A percentile compares a stretch with the other conserved stretches of the same genome.
Evolutionary conservation across 1,284 basidiomycete species (phyloP).

Genomic region (Austroboletus olivaceoglutinosus): DNA sequence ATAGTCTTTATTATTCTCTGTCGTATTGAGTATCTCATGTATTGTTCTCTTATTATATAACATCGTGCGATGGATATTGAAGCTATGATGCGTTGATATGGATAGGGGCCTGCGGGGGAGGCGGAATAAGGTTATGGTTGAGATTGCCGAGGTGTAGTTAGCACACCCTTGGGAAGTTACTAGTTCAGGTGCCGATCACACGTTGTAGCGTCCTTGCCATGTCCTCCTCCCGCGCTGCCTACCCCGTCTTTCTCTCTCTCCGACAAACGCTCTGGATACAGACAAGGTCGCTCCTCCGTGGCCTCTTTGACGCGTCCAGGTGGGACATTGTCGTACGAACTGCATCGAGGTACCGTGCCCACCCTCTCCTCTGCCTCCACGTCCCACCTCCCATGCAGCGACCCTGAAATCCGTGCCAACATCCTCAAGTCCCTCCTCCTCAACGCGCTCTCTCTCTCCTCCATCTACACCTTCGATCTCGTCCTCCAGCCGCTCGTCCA

Average conservation of each 20-base stretch:
- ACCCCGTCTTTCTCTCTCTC: constrained; percentile 67
- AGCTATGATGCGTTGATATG: background rate
- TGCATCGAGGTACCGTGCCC: constrained; percentile 40
- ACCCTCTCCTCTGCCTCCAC: constrained; percentile 3
- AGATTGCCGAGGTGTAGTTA: background rate
- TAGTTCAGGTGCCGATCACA: constrained; percentile 13
- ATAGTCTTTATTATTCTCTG: constrained; percentile 29
- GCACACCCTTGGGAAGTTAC: constrained; percentile 9
- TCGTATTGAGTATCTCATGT: constrained; percentile 33
- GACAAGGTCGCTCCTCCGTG: constrained; percentile 52
- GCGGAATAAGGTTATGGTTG: constrained; percentile 1
- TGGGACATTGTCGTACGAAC: constrained; percentile 64
- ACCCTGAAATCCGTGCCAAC: constrained; percentile 69
- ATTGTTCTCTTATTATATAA: constrained; percentile 26
- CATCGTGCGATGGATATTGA: background rate
- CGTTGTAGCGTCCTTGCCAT: background rate
- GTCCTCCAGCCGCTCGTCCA: constrained; percentile 68
- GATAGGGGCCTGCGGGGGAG: constrained; percentile 11
- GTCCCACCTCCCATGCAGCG: constrained; percentile 41
- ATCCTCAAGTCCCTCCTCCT: constrained; percentile 70
- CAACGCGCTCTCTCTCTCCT: constrained; percentile 65
- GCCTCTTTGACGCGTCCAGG: constrained; percentile 68
- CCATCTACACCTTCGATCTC: constrained; percentile 70
- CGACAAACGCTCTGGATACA: constrained; percentile 60
- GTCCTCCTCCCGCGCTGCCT: constrained; percentile 44